Base-by-base conservation (phyloP, 1,139 yeast species). In the Candida dubliniensis region DNA sequence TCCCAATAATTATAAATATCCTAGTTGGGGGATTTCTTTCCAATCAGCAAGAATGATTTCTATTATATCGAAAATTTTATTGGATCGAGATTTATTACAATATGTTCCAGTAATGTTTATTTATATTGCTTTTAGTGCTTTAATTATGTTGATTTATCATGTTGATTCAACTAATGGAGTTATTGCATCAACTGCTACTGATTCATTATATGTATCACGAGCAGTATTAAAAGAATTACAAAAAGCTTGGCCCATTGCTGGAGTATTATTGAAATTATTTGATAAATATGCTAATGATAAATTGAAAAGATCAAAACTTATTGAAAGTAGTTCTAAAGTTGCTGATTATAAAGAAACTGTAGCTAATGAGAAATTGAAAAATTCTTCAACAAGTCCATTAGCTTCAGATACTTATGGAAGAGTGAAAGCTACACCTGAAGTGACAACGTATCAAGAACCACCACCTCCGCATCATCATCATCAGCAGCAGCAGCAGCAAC, bases 41-140 rank as follows among this genome's bases (percentile, higher is more conserved):
- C 91, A 86, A 61, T 89, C 95, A 0, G 89, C 95, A 1, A 81
- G 88, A 57, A 84, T 85, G 85, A 83, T 87, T 50, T 79, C 87
- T 6, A 73, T 82, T 47, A 83, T 87, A 43, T 69, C 81, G 38
- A 84, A 84, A 47, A 81, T 79, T 47, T 56, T 87, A 49, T 63
- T 77, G 31, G 79, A 77, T 38, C 71, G 76, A 41, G 74, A 77
- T 46, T 78, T 79, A 54, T 59, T 82, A 46, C 66, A 67, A 48
- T 74, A 75, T 55, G 72, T 82, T 58, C 84, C 86, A 25, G 79
- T 82, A 24, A 71, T 73, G 66, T 71, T 70, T 51, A 76, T 74
- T n/a, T 73, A 81, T 59, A 70, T 81, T 53, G 63, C 85, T 31
- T 84, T 84, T 60, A 77, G 86, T 37, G 90, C 95, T 1, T 71